Conservation (phyloP, 768 basidiomycete species). For the Pleurotus giganteus region DNA sequence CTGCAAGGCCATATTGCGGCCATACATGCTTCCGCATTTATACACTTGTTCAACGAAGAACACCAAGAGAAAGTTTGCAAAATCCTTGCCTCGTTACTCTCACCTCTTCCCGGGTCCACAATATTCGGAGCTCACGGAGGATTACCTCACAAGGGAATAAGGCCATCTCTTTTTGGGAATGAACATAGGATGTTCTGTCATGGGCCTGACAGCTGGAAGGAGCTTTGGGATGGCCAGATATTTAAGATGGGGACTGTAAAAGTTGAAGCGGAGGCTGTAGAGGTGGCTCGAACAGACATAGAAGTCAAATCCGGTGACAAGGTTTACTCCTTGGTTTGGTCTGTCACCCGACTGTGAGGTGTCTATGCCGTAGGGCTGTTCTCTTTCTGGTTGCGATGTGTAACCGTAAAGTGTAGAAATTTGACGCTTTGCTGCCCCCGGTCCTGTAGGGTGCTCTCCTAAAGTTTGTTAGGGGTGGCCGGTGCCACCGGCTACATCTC, state of each 20-base stretch:
- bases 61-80: conserved; percentile 39
- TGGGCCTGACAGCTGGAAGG: conserved; percentile 34
- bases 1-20: conserved; percentile 44
- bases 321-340: conserved; percentile 21
- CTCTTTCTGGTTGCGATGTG: too few relatives aligned
- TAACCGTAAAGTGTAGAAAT: too few relatives aligned
- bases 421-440: too few relatives aligned
- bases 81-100: conserved; percentile 38
- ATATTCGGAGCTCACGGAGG: conserved; percentile 43
- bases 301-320: not conserved
- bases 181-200: conserved; percentile 29
- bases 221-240: conserved; percentile 33
- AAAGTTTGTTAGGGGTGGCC: too few relatives aligned
- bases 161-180: not conserved
- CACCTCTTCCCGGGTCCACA: conserved; percentile 39
- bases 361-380: too few relatives aligned
- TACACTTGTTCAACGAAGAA: conserved; percentile 47
- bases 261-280: conserved; percentile 23
- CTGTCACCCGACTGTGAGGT: conserved; percentile 21
- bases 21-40: conserved; percentile 50
- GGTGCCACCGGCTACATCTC: too few relatives aligned
- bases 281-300: conserved; percentile 12
- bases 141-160: conserved; percentile 27
- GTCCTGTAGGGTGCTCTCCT: too few relatives aligned
- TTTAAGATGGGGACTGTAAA: conserved; percentile 31